Evolutionary conservation across 805 yeast genomes (phyloP), one percentile per base, ranked within the genome.

Genomic region (Candida nemodendra): DNA sequence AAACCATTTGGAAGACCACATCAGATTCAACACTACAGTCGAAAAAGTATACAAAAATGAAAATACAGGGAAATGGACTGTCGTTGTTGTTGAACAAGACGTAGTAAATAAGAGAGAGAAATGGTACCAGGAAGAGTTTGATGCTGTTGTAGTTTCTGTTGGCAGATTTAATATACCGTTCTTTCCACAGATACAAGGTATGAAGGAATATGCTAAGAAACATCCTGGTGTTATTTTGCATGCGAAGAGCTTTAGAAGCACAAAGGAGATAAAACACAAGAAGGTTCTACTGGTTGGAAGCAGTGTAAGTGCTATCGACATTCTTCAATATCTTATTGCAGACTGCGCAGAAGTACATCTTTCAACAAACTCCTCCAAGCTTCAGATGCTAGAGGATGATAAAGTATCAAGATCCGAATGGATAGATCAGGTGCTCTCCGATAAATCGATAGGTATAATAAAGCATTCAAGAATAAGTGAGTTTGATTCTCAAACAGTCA

Each of bases 221-320:
- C 42, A 62, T 55, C 66, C 72, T 14, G 54, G 53, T 13, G 47
- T 48, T 32, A 62, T 54, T 5, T 17, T 30, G 2, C 57, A 54
- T 38, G 30, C 57, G 8, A 54, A 54, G 43, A 51, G 63, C 9
- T 59, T 56, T 45, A 52, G 70, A 39, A 40, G 43, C 12, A 37
- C 57, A 7, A 51, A 54, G 1, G 50, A 48, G 3, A 59, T 57
- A 31, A 47, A 42, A 27, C 55, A 52, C 33, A 56, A 64, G 37
- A 59, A 50, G 12, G 64, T 65, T 4, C 30, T 57, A 9, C 28
- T 57, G 11, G 52, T 59, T 13, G 64, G 60, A 13, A 39, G 76
- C 45, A 74, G 79, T 14, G 77, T 88, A 4, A 76, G 85, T 39
- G 93, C 88, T 8, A 71, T 76, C 13, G 95, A 86, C 50, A 47